Conservation (phyloP, 2,329 filamentous ascomycete genomes). For the Colletotrichum graminicola region DNA sequence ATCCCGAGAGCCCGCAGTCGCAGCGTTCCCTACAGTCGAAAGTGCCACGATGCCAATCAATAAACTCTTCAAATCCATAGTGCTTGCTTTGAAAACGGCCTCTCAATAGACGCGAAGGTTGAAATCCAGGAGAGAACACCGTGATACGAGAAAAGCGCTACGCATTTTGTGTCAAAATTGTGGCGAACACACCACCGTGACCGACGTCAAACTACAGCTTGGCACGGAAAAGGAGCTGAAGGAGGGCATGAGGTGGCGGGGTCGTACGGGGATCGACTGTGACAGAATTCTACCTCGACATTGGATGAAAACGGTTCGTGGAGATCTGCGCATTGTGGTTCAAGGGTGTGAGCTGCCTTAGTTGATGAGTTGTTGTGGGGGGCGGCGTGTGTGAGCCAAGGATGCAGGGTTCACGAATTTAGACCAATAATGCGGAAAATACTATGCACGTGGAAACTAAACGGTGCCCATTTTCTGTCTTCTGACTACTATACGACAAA, state of each 20-base stretch:
- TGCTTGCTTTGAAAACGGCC: background rate
- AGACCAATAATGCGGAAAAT: constrained; percentile 12
- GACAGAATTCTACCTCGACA: background rate
- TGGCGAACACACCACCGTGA: background rate
- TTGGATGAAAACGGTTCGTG: constrained; percentile 5
- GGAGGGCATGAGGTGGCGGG: constrained; percentile 1
- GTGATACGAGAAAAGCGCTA: background rate
- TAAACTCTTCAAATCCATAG: background rate
- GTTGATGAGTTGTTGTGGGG: constrained; percentile 1
- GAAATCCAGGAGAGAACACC: too few species aligned
- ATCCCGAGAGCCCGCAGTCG: background rate
- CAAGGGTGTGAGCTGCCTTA: background rate
- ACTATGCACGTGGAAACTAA: background rate
- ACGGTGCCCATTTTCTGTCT: background rate
- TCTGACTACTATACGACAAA: too few species aligned
- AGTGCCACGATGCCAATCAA: background rate
- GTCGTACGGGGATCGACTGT: background rate
- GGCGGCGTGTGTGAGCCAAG: constrained; percentile 4
- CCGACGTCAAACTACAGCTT: background rate
- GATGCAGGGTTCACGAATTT: constrained; percentile 1
- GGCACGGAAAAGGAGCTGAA: background rate
- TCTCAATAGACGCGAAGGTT: background rate
- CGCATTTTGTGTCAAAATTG: constrained; percentile 7
- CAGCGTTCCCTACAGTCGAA: background rate
- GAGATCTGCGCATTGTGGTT: background rate